Base-by-base conservation (phyloP, 2,329 filamentous ascomycete genomes). In the Celoporthe dispersa region DNA sequence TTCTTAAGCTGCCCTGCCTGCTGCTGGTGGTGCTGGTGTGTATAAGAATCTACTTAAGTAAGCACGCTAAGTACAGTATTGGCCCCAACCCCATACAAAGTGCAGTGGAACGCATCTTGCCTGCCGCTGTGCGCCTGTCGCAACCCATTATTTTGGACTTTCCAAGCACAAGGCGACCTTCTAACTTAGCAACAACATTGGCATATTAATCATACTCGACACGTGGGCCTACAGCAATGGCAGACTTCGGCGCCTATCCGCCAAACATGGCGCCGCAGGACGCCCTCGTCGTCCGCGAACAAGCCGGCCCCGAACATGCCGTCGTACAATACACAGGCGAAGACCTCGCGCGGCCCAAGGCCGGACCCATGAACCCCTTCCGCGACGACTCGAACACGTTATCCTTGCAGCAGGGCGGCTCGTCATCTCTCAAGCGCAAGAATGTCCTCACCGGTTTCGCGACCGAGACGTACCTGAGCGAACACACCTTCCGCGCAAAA, bases 381-480 rank as follows among this genome's bases (percentile, higher is more conserved):
- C 90, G 89, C 78, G 85, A 90, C 74, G 86, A 89, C 37, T 80
- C 85, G 25, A 78, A 80, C 6, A 19, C 77, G 33, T 14, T 68
- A 66, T 28, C 87, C 83, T 64, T 37, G 80, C 81, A 1, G 14
- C 35, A 63, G 33, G 60, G 39, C 57, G 11, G 31, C 33, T 28
- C 39, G 16, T 25, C 66, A 12, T 51, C 65, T 19, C 62, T 69
- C 41, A 78, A 90, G 70, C 95, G 94, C 81, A 89, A 92, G 71
- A 95, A 94, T 72, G 86, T 94, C 1, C 86, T 93, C 14, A 98
- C 96, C 0, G 96, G 96, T 14, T 91, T 88, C 76, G 96, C 96
- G 1, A 88, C 96, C 75, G 95, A 99, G 80, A 94, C 92, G 0
- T 92, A 89, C 75, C 89, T 99, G 73, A 97, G 93, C 79, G 96